These are phyloP conservation scores for Bipolaris sorokiniana DNA, from an alignment of 2,329 filamentous ascomycete genomes.

Conservation along the genomic window DNA sequence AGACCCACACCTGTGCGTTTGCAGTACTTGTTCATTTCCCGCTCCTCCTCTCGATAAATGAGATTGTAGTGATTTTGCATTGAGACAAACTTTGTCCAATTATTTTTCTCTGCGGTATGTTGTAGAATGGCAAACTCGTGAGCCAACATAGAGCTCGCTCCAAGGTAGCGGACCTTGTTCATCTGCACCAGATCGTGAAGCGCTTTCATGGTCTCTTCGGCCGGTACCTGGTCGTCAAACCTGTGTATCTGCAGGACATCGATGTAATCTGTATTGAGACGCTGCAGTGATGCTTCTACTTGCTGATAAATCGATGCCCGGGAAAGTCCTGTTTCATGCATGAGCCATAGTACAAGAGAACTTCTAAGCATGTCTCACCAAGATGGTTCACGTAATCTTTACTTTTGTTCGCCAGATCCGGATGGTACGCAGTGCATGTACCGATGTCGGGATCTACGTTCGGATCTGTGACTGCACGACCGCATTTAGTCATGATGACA, in stretches of 20 bases:
- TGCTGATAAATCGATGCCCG: too few relatives aligned
- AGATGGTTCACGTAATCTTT: too few relatives aligned
- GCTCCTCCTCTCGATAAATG: conserved; percentile 59
- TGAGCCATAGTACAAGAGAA: too few relatives aligned
- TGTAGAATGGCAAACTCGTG: conserved; percentile 60
- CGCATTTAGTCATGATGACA: conserved; percentile 70
- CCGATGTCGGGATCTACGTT: too few relatives aligned
- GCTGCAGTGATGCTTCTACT: too few relatives aligned
- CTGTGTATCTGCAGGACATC: conserved; percentile 68
- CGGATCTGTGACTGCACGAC: too few relatives aligned
- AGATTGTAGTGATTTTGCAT: conserved; percentile 61
- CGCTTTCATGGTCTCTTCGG: conserved; percentile 66
- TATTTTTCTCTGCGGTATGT: conserved; percentile 54
- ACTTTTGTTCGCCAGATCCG: too few relatives aligned
- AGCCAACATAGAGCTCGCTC: conserved; percentile 53
- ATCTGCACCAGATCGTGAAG: conserved; percentile 63
- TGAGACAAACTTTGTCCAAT: conserved; percentile 57
- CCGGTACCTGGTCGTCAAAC: conserved; percentile 59
- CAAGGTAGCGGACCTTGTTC: conserved; percentile 58
- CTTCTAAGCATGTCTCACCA: too few relatives aligned
- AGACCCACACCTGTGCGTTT: background rate
- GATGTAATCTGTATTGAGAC: too few relatives aligned
- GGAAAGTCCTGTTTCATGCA: too few relatives aligned
- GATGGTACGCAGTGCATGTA: too few relatives aligned
- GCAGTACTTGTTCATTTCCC: conserved; percentile 42